Percentiles rank a stretch among this genome's conserved stretches.
phyloP scores from a whole-genome alignment of 116 monocot species.

The Dioscorea cayenensis region DNA sequence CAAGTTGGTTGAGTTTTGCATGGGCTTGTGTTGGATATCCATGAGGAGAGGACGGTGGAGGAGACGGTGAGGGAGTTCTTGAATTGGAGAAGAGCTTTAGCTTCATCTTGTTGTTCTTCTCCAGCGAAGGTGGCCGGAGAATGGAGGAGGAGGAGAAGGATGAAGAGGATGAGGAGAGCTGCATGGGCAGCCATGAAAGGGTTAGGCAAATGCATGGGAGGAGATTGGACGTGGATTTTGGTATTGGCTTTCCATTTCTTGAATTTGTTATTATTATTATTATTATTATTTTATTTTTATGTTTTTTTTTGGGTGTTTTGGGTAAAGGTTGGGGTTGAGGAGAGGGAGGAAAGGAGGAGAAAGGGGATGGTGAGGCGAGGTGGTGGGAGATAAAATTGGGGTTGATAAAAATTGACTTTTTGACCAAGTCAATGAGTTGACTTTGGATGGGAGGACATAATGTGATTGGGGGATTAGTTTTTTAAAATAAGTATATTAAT shows the following conservation, averaged over 20 bases:
- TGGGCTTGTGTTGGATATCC: slow-evolving; percentile 25
- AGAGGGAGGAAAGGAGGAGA: not conserved
- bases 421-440: not conserved
- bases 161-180: slow-evolving; percentile 5
- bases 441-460: not conserved
- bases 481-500: no score
- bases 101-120: slow-evolving; percentile 1
- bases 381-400: not conserved
- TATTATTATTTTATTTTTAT: no score
- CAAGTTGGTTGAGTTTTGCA: slow-evolving; percentile 29
- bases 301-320: not conserved
- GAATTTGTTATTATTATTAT: no score
- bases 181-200: slow-evolving; percentile 6
- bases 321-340: not conserved
- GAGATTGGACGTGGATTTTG: not conserved
- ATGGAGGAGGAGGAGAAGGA: slow-evolving; percentile 16
- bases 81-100: slow-evolving; percentile 35
- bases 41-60: slow-evolving; percentile 38
- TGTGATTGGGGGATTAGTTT: no score
- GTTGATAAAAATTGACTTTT: not conserved
- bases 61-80: slow-evolving; percentile 40
- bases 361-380: no score
- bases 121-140: not conserved
- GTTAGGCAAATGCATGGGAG: not conserved
- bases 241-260: not conserved